phyloP scores from a whole-genome alignment of 306 rosid species.

The Ziziphus jujuba region DNA sequence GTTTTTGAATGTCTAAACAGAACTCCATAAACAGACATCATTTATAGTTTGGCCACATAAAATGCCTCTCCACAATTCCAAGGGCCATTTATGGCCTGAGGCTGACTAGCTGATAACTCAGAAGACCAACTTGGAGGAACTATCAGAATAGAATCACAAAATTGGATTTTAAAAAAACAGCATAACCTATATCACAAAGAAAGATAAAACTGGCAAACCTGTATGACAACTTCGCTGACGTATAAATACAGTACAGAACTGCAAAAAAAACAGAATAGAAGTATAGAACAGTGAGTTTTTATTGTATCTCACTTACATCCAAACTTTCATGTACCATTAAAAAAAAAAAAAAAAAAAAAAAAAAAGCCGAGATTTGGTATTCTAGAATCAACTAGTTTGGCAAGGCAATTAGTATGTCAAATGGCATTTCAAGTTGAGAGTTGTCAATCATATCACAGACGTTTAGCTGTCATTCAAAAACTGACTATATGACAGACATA shows the following conservation, averaged over 20 bases:
- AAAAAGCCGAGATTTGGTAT: not conserved
- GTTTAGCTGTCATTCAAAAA: not conserved
- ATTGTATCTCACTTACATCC: conserved; percentile 4
- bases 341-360: not conserved
- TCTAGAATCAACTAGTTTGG: not conserved
- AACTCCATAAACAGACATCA: not conserved
- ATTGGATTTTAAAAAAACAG: not conserved
- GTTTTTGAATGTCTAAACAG: too few relatives aligned
- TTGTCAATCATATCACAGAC: not conserved
- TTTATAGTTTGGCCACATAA: not conserved
- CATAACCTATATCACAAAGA: conserved; percentile 4
- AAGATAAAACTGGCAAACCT: conserved; percentile 50
- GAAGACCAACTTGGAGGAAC: conserved; percentile 1
- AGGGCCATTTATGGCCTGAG: not conserved
- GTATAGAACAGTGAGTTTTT: conserved; percentile 21
- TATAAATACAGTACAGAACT: conserved; percentile 73
- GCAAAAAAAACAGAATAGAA: conserved; percentile 21
- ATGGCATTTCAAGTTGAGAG: not conserved
- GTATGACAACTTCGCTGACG: conserved; percentile 71
- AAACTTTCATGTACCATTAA: not conserved
- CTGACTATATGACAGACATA: not conserved
- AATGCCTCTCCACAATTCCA: not conserved
- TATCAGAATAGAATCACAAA: not conserved
- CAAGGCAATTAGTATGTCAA: not conserved
- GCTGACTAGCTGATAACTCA: not conserved